Base-by-base conservation (phyloP, 768 basidiomycete genomes). In the Russula sp. region DNA sequence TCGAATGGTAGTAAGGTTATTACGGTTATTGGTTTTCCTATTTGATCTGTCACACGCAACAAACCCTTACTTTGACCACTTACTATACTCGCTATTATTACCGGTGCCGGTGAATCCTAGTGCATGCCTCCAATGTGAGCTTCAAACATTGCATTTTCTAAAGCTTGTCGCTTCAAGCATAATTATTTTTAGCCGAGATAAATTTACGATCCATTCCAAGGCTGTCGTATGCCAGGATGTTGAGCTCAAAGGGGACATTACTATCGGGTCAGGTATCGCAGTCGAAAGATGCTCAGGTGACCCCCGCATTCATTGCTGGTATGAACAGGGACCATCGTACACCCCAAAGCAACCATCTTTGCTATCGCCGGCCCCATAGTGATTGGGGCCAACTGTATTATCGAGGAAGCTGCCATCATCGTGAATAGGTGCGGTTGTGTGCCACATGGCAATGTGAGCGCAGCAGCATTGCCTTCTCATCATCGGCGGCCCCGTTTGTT, bases 321-420 rank as follows among this genome's bases (percentile, higher is more conserved):
- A 40, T 60, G 31, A 22, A 54, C 69, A 88, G 91, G 91, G 7
- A 88, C 88, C 0, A 86, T 98, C 59, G 84, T 98, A 22, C 95
- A 98, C 67, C 95, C 96, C 0, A 93, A 95, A 72, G 93, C 91
- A 1, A 92, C 92, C 27, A 91, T 98, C 63, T 89, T 95, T 69
- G 94, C 95, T 14, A 83, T 94, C 60, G 87, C 85, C 9, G 95
- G 94, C 0, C 90, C 94, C 2, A 95, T 99, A 67, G 80, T 94
- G 50, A 88, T 99, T 57, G 96, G 94, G 14, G 78, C 83, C 22
- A 84, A 88, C 57, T 94, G 92, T 71, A 91, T 98, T 69, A 84
- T 98, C 61, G 97, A 98, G 71, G 97, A 99, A 72, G 83, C 83
- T 11, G 90, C 84, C 6, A 87, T 97, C 69, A 84, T 99, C 65